Base-by-base conservation (phyloP, 2,329 filamentous ascomycete species). In the Beauveria caledonica region DNA sequence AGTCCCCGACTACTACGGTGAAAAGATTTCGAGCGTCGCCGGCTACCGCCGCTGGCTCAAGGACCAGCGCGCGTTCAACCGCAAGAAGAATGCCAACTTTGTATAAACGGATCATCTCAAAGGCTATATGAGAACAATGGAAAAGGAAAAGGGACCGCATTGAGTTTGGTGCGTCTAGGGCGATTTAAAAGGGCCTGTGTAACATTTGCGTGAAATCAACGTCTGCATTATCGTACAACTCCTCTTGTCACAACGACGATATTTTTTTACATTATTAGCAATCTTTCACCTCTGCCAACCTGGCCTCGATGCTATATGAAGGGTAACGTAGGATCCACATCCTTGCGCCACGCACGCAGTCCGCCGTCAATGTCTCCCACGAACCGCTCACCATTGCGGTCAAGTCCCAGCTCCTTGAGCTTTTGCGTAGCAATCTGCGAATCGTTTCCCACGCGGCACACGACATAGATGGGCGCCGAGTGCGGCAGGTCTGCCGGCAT, bases 1-100 rank as follows among this genome's bases (percentile, higher is more conserved):
- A 82, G 90, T 96, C 1, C 92, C 93, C 48, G 94, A 99, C 73
- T 99, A 96, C 76, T 99, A 99, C 70, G 94, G 94, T 68, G 94
- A 99, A 78, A 97, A 97, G 82, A 96, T 99, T 68, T 90, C 89
- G 56, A 96, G 92, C 68, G 91, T 97, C 23, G 82, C 86, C 58
- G 92, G 90, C 51, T 99, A 97, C 74, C 81, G 94, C 69, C 87
- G 91, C 73, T 99, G 94, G 94, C 77, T 99, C 69, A 97, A 96
- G 80, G 94, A 99, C 71, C 94, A 97, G 80, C 83, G 93, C 64
- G 93, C 92, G 10, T 99, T 96, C 78, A 96, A 96, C 78, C 92
- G 92, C 80, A 96, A 95, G 84, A 88, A 95, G 84, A 86, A 85
- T 72, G 84, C 78, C 66, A 84, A 77, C 68, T 85, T 86, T 73